These are phyloP conservation scores for Skeletonema potamos DNA, from an alignment of 108 stramenopile genomes.

Conservation along the genomic window DNA sequence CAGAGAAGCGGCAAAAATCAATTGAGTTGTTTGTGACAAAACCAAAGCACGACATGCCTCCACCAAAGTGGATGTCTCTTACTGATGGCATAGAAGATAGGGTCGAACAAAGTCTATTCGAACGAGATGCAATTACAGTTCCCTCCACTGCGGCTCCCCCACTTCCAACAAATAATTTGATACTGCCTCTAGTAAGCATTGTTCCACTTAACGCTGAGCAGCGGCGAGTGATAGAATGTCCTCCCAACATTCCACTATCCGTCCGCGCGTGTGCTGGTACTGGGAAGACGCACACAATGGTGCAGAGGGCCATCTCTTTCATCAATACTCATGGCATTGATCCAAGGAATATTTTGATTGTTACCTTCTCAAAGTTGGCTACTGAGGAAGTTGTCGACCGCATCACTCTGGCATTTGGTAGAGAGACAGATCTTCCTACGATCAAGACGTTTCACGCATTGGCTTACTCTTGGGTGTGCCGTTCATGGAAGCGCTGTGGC, in stretches of 20 bases:
- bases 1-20: neutral
- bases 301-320: conserved; percentile 6
- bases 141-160: neutral
- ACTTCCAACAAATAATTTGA: neutral
- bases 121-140: neutral
- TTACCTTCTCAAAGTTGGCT: conserved; percentile 28
- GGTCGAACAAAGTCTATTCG: neutral
- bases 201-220: neutral
- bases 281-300: conserved; percentile 33
- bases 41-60: neutral
- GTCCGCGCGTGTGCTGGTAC: conserved; percentile 14
- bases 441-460: conserved; percentile 21
- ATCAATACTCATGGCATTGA: neutral
- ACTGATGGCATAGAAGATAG: neutral
- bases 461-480: conserved; percentile 13
- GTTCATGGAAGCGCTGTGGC: conserved; percentile 7
- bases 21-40: neutral
- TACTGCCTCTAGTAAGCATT: neutral
- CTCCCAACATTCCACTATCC: neutral
- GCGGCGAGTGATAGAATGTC: neutral
- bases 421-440: conserved; percentile 11
- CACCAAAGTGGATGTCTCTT: neutral
- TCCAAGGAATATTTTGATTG: conserved; percentile 12
- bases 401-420: neutral
- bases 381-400: conserved; percentile 14